Base-by-base conservation (phyloP, 2,329 filamentous ascomycete genomes). In the Talaromyces albobiverticillius region DNA sequence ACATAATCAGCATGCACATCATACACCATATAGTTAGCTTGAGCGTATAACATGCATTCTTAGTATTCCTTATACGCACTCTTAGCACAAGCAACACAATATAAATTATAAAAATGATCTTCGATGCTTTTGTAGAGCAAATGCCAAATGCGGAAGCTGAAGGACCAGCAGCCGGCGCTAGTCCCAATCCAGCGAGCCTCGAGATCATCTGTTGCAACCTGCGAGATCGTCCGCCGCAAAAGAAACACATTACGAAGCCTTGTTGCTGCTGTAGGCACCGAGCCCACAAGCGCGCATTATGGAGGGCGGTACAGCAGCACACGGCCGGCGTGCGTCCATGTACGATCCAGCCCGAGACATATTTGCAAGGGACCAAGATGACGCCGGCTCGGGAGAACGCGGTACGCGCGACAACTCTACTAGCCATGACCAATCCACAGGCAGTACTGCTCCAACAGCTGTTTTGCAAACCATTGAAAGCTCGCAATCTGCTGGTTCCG, bases 281-380 rank as follows among this genome's bases (percentile, higher is more conserved):
- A 45, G 49, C 20, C 22, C 31, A 16, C 36, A 32, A 54, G 56
- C 51, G 23, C 46, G n/a, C 56, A 40, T 34, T 26, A 59, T 60
- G 58, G 47, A 25, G 36, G 49, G 34, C 16, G 34, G 47, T 20
- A 22, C 20, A 14, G 22, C 53, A n/a, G 34, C 16, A 26, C 32
- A 55, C 36, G 34, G 32, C 22, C 54, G 59, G 38, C 59, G 57
- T 40, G 51, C 55, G 41, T 61, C 59, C 25, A 64, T 64, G 62
- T 70, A 70, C 53, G 67, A 70, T 56, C 67, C 67, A 49, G 67
- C 67, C 26, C 58, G 67, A 57, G 67, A 70, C 56, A 65, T 59
- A 32, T 70, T 66, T 60, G 65, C 47, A 41, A 51, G 41, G 43
- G 62, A 61, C 46, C 54, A 59, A 14, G 59, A 63, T 40, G 48